These are phyloP conservation scores for Saccharomycopsis amapae DNA, from an alignment of 805 yeast genomes.

Conservation along the genomic window DNA sequence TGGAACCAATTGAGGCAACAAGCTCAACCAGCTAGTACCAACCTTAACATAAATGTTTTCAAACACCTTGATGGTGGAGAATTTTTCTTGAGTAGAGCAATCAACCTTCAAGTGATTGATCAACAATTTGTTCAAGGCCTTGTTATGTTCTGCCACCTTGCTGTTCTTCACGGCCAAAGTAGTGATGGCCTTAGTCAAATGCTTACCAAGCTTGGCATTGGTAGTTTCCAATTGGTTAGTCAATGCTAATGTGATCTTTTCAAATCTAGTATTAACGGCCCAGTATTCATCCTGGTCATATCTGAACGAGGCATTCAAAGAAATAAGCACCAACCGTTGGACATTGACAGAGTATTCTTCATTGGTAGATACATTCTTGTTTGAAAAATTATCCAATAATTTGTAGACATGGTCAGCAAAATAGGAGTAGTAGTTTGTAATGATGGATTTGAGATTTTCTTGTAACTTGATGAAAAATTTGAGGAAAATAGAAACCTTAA, in stretches of 20 bases:
- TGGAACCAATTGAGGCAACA: constrained; percentile 92
- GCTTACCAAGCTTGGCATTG: constrained; percentile 70
- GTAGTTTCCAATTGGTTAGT: constrained; percentile 58
- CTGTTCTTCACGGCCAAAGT: constrained; percentile 65
- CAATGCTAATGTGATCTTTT: constrained; percentile 54
- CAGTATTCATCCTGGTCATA: constrained; percentile 93
- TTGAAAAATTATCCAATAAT: constrained; percentile 42
- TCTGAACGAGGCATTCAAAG: constrained; percentile 74
- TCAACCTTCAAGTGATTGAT: constrained; percentile 62
- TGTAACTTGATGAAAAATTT: constrained; percentile 81
- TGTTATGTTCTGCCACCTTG: constrained; percentile 67
- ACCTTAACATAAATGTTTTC: constrained; percentile 80
- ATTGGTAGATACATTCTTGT: constrained; percentile 9
- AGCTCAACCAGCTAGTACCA: constrained; percentile 89
- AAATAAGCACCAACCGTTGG: constrained; percentile 65
- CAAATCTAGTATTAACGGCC: constrained; percentile 83
- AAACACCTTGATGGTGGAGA: constrained; percentile 75
- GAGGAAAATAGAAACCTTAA: constrained; percentile 65
- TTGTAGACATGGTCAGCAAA: constrained; percentile 64
- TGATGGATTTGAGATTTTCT: constrained; percentile 75
- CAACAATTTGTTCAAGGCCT: constrained; percentile 57
- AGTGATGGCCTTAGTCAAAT: constrained; percentile 72
- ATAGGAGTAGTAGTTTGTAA: constrained; percentile 84
- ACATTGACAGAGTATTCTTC: constrained; percentile 43
- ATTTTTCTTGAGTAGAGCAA: constrained; percentile 50